A percentile compares a stretch with the other conserved stretches of the same genome.
phyloP scores from a whole-genome alignment of 441 rosid genomes.

The Adansonia gregorii region DNA sequence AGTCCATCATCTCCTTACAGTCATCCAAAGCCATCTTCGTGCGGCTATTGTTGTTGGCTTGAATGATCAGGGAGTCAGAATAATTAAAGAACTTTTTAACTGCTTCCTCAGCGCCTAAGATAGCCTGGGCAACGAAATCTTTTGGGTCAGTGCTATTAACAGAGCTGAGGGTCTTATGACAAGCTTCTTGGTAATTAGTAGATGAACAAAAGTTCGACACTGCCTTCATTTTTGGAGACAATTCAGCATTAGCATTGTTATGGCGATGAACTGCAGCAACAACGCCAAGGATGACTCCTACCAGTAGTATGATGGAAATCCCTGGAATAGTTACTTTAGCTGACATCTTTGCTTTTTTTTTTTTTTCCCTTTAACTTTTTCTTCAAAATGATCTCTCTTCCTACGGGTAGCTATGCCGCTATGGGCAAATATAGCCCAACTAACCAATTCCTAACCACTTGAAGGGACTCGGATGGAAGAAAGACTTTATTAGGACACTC shows the following conservation, averaged over 20 bases:
- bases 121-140: slow-evolving; percentile 50
- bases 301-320: slow-evolving; percentile 65
- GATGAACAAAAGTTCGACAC: slow-evolving; percentile 57
- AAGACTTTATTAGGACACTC: too few relatives aligned
- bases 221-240: slow-evolving; percentile 63
- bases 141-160: slow-evolving; percentile 63
- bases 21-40: slow-evolving; percentile 61
- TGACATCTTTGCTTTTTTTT: neutral
- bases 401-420: too few relatives aligned
- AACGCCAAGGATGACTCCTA: slow-evolving; percentile 61
- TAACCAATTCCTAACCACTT: too few relatives aligned
- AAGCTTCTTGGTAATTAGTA: slow-evolving; percentile 58
- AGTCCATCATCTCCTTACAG: slow-evolving; percentile 54
- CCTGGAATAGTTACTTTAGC: slow-evolving; percentile 41
- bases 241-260: neutral
- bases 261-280: slow-evolving; percentile 43
- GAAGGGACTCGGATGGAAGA: too few relatives aligned
- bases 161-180: slow-evolving; percentile 54
- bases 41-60: slow-evolving; percentile 28
- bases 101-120: slow-evolving; percentile 44
- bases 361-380: neutral
- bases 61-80: slow-evolving; percentile 36
- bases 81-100: slow-evolving; percentile 44
- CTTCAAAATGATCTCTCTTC: slow-evolving; percentile 20
- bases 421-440: too few relatives aligned